Evolutionary conservation across 129 eudicot genomes (phyloP).

Genomic region (Silybum marianum): DNA sequence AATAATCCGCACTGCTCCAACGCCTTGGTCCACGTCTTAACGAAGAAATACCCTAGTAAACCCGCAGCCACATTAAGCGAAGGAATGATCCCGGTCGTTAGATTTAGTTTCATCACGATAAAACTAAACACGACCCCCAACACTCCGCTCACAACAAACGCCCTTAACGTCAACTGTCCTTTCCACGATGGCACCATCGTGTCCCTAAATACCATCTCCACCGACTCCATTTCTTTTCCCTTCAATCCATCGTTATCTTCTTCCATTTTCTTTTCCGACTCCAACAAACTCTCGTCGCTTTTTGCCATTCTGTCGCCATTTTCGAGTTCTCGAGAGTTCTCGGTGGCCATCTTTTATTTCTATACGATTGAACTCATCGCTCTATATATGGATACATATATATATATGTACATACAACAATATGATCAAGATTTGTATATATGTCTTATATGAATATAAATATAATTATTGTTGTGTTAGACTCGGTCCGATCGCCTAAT

Average conservation of each 20-base stretch:
- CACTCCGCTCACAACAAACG: conserved; percentile 53
- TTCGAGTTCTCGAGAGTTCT: conserved; percentile 27
- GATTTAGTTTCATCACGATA: conserved; percentile 64
- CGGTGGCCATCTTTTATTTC: conserved; percentile 29
- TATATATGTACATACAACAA: background rate
- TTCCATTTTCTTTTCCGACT: background rate
- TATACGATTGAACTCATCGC: background rate
- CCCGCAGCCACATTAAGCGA: conserved; percentile 66
- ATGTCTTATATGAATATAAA: conserved; percentile 6
- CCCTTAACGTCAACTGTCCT: conserved; percentile 59
- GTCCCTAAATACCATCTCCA: conserved; percentile 47
- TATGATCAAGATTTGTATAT: background rate
- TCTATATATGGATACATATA: background rate
- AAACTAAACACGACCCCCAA: conserved; percentile 55
- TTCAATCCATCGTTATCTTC: conserved; percentile 13
- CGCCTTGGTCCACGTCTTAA: conserved; percentile 47
- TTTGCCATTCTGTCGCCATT: background rate
- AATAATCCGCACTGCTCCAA: conserved; percentile 39
- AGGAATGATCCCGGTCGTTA: conserved; percentile 72
- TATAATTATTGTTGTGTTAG: conserved; percentile 17
- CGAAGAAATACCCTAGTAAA: conserved; percentile 60
- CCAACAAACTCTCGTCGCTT: conserved; percentile 15
- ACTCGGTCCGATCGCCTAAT: background rate
- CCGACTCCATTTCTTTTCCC: conserved; percentile 34
- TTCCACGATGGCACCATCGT: conserved; percentile 58